Evolutionary conservation across 2,329 filamentous ascomycete genomes (phyloP).

Genomic region (Aspergillus awamori): DNA sequence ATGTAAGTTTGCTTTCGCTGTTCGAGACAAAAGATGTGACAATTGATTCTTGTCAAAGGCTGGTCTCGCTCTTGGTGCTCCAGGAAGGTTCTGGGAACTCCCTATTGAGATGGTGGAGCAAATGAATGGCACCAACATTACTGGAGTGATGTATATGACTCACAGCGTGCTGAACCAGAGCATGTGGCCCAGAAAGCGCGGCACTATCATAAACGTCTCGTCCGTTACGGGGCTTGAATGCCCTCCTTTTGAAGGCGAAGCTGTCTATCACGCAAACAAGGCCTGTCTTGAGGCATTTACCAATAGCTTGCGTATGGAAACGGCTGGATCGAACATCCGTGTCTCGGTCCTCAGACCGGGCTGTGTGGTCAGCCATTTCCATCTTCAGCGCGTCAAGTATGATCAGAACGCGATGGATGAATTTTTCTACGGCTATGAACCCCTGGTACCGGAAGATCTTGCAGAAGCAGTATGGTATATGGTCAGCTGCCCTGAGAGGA

Average conservation of each 20-base stretch:
- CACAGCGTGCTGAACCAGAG: conserved; percentile 50
- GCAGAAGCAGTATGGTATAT: no score
- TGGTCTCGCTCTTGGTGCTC: conserved; percentile 53
- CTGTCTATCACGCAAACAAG: conserved; percentile 54
- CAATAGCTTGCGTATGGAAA: conserved; percentile 53
- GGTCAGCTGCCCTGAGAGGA: no score
- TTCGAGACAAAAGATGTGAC: background rate
- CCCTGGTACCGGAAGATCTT: no score
- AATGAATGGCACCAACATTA: conserved; percentile 54
- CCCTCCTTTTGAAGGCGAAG: conserved; percentile 54
- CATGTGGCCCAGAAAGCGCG: conserved; percentile 44
- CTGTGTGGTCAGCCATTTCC: conserved; percentile 54
- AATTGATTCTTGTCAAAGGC: conserved; percentile 31
- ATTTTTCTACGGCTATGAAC: conserved; percentile 49
- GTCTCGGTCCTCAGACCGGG: conserved; percentile 52
- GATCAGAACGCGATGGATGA: conserved; percentile 47
- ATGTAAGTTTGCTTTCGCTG: conserved; percentile 27
- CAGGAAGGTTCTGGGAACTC: conserved; percentile 46
- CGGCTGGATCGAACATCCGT: conserved; percentile 51
- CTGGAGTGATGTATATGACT: conserved; percentile 51
- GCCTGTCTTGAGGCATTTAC: conserved; percentile 54
- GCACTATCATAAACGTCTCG: conserved; percentile 55
- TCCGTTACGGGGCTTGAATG: conserved; percentile 52
- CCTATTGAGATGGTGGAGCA: conserved; percentile 46
- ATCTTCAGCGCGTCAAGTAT: conserved; percentile 49